Conservation (phyloP, 768 basidiomycete species). For the Rhodotorula kratochvilovae region DNA sequence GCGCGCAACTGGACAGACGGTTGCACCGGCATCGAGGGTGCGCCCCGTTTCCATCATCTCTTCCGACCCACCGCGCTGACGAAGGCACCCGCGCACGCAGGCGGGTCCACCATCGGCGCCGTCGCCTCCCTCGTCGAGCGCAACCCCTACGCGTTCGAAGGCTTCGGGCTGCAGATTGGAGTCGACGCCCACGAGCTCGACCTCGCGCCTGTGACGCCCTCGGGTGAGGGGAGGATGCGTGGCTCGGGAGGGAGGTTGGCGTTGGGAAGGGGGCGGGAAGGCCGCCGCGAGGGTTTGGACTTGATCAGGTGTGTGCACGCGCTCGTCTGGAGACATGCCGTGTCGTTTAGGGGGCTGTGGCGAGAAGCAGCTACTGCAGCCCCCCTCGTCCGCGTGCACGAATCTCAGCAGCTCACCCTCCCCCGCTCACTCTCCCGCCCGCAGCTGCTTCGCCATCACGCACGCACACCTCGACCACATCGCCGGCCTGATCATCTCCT, state of each 20-base stretch:
- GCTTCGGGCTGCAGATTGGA: conserved; percentile 14
- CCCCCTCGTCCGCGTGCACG: neutral
- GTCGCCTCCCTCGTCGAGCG: conserved; percentile 59
- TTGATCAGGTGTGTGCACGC: conserved; percentile 23
- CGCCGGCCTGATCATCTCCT: conserved; percentile 71
- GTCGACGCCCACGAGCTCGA: conserved; percentile 25
- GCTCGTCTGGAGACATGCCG: neutral
- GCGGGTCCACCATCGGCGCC: conserved; percentile 83
- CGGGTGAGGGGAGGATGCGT: too few species aligned
- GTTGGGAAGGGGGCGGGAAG: conserved; percentile 21
- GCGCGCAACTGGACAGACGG: conserved; percentile 70
- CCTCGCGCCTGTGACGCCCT: conserved; percentile 3
- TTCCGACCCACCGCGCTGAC: neutral
- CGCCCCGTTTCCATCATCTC: conserved; percentile 36
- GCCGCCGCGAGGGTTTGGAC: conserved; percentile 55
- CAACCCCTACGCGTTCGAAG: conserved; percentile 50
- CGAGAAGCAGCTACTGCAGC: too few species aligned
- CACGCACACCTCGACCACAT: conserved; percentile 91
- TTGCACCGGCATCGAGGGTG: conserved; percentile 70
- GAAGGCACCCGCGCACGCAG: neutral
- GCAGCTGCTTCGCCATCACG: conserved; percentile 75
- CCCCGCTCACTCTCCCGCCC: neutral
- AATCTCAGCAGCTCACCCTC: neutral
- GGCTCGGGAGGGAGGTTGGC: neutral
- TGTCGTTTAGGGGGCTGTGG: too few species aligned